Conservation (phyloP, 2,329 filamentous ascomycete species). For the Diaporthe destruens region DNA sequence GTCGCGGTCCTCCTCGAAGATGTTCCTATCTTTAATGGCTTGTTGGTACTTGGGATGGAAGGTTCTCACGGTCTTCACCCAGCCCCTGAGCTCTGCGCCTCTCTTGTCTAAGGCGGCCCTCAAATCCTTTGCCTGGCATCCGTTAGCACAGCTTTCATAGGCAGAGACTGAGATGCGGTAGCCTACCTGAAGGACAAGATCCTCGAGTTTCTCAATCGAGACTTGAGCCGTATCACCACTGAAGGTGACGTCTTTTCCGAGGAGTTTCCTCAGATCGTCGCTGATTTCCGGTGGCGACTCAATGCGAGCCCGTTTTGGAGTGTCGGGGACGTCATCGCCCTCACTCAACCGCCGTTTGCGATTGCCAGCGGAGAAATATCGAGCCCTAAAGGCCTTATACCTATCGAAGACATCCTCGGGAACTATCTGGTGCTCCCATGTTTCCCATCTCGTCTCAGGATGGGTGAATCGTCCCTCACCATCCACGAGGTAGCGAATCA, state of each 20-base stretch:
- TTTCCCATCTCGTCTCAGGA: slow-evolving; percentile 37
- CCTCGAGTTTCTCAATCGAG: slow-evolving; percentile 51
- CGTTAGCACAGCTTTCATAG: slow-evolving; percentile 35
- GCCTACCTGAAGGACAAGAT: slow-evolving; percentile 55
- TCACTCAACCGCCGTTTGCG: slow-evolving; percentile 64
- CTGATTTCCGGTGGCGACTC: slow-evolving; percentile 47
- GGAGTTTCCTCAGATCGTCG: slow-evolving; percentile 50
- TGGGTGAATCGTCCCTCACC: slow-evolving; percentile 39
- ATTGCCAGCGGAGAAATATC: slow-evolving; percentile 44
- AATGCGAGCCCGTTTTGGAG: slow-evolving; percentile 50
- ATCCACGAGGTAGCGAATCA: slow-evolving; percentile 49
- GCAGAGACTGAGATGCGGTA: not conserved
- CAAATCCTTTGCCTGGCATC: slow-evolving; percentile 53
- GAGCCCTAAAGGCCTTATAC: slow-evolving; percentile 57
- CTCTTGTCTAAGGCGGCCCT: slow-evolving; percentile 53
- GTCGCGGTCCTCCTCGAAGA: slow-evolving; percentile 61
- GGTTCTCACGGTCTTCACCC: slow-evolving; percentile 57
- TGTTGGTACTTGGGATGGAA: slow-evolving; percentile 62
- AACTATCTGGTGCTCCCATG: slow-evolving; percentile 61
- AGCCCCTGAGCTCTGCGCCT: slow-evolving; percentile 55
- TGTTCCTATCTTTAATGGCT: slow-evolving; percentile 64
- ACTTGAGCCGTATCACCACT: slow-evolving; percentile 43
- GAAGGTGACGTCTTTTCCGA: slow-evolving; percentile 45
- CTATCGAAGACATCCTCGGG: slow-evolving; percentile 63
- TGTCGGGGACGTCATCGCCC: slow-evolving; percentile 47